Base-by-base conservation (phyloP, 345 rosid species). In the Hypericum androsaemum region DNA sequence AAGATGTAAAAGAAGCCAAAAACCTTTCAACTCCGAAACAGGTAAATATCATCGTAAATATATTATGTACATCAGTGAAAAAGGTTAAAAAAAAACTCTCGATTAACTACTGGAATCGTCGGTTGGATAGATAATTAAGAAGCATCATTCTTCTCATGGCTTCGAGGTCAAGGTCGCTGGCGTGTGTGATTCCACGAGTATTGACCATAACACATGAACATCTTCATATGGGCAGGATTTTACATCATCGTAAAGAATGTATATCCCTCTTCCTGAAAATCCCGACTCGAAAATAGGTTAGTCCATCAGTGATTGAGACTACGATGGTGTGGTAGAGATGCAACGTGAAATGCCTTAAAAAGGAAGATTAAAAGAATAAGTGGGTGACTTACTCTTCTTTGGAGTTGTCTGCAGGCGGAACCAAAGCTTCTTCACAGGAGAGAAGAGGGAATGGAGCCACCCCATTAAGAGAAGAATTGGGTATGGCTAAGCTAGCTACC, bases 361-460 rank as follows among this genome's bases (percentile, higher is more conserved):
- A n/a, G 8, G 28, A 16, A 28, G 41, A 51, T 37, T 37, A 61
- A 39, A 47, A 9, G 6, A 5, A 36, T 54, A 9, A 22, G 28
- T 14, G 9, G 2, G 41, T 13, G 12, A 49, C 75, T 14, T 84
- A 90, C 95, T 81, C 76, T 80, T 90, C 63, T 74, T 79, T 5
- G 71, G 85, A 66, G 85, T 56, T 2, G 86, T 77, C 62, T 90
- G 82, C 47, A 78, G 65, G 15, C 89, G 83, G 54, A 84, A 60
- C 95, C 94, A 90, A 8, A 90, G 78, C 79, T 90, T 90, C 95
- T 79, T 90, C 83, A 90, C 61, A 22, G 89, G 94, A 65, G 86
- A 82, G 82, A 90, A 54, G 76, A 90, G 82, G 67, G 95, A 87
- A 61, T 78, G 80, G 12, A 90, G 78, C 98, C 89, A 84, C 47